These are phyloP conservation scores for Haplosporangium gracile DNA, from an alignment of 192 early-diverging fungal species.

Conservation along the genomic window DNA sequence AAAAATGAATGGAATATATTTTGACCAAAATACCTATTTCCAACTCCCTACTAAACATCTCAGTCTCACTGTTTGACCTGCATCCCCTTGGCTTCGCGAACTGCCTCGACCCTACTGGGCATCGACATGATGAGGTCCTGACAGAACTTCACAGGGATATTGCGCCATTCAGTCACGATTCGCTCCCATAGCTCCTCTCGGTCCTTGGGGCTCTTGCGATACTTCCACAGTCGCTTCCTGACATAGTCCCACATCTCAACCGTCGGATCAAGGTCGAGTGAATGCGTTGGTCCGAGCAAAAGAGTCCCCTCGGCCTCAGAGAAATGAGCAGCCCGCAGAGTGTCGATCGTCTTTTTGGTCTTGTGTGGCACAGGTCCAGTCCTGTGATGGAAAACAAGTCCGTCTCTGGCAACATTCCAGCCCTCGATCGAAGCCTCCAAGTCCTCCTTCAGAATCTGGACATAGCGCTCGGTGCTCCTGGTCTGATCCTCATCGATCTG, in stretches of 20 bases:
- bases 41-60: too few species aligned
- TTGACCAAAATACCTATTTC: too few species aligned
- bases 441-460: neutral
- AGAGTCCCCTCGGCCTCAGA: slow-evolving; percentile 5
- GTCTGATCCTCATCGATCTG: too few species aligned
- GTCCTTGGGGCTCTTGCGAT: neutral
- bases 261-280: neutral
- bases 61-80: neutral
- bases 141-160: neutral
- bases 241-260: neutral
- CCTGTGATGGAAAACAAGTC: neutral
- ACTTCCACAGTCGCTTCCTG: neutral
- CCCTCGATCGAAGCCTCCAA: slow-evolving; percentile 19
- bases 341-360: too few species aligned
- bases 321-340: slow-evolving; percentile 8
- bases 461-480: neutral
- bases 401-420: slow-evolving; percentile 42
- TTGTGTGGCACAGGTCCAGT: too few species aligned
- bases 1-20: too few species aligned
- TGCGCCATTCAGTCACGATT: neutral
- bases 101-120: neutral
- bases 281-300: neutral
- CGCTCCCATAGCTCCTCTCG: neutral
- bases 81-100: neutral
- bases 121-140: neutral